These are phyloP conservation scores for Leccinum fuscescens DNA, from an alignment of 1,284 basidiomycete species.

Conservation along the genomic window DNA sequence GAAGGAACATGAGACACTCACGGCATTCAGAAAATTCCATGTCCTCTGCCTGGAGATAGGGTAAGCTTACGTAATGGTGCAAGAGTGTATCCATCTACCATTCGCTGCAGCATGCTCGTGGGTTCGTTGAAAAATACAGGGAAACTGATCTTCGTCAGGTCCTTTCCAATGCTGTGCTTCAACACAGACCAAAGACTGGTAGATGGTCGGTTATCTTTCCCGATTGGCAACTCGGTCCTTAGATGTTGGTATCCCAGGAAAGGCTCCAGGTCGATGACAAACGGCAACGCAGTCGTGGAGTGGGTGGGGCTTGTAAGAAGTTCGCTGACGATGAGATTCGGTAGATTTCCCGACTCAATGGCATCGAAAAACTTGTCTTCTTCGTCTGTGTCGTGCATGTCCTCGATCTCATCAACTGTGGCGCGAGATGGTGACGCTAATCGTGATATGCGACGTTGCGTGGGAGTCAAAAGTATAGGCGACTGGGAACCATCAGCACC, in stretches of 20 bases:
- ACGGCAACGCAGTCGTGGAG: conserved; percentile 25
- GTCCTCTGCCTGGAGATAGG: conserved; percentile 69
- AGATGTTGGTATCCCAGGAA: conserved; percentile 73
- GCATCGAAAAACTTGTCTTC: conserved; percentile 99
- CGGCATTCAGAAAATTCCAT: conserved; percentile 95
- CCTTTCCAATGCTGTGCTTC: conserved; percentile 96
- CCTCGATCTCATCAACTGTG: conserved; percentile 37
- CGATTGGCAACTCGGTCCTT: conserved; percentile 66
- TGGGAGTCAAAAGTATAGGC: conserved; percentile 29
- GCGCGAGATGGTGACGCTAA: conserved; percentile 10
- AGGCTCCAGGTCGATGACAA: conserved; percentile 44
- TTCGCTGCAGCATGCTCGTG: conserved; percentile 90
- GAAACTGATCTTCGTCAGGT: conserved; percentile 94
- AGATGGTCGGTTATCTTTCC: conserved; percentile 80
- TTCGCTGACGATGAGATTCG: conserved; percentile 69
- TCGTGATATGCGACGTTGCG: conserved; percentile 23
- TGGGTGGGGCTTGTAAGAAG: conserved; percentile 46
- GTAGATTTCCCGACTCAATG: conserved; percentile 80
- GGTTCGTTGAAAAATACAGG: conserved; percentile 97
- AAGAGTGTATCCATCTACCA: conserved; percentile 44
- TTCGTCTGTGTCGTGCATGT: conserved; percentile 70
- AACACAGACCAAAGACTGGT: conserved; percentile 95
- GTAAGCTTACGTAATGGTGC: conserved; percentile 3
- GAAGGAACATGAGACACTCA: conserved; percentile 40
- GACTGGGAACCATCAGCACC: conserved; percentile 14